Conservation (phyloP, 768 basidiomycete genomes). For the Glaciozyma martinii region DNA sequence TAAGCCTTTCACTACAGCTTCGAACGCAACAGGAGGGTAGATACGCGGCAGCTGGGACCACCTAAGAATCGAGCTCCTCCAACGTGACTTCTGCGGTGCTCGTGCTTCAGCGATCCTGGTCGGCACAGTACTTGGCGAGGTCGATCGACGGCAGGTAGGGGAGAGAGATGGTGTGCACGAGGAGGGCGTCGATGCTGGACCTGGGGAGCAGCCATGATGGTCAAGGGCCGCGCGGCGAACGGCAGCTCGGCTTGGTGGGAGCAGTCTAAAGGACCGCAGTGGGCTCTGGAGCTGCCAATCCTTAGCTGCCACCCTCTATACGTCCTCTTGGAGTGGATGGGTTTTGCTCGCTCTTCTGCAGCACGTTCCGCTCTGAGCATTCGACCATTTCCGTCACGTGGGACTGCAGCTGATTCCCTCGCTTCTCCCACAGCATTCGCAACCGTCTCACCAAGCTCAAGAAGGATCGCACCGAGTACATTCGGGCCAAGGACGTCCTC, state of each 20-base stretch:
- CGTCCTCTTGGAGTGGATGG: too few species aligned
- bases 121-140: too few species aligned
- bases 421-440: constrained; percentile 58
- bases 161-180: too few species aligned
- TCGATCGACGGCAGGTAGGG: too few species aligned
- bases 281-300: too few species aligned
- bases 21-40: not conserved
- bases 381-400: not conserved
- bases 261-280: too few species aligned
- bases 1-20: constrained; percentile 37
- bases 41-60: not conserved
- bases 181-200: not conserved
- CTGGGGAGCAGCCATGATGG: too few species aligned
- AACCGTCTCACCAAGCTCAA: constrained; percentile 90
- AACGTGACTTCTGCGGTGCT: too few species aligned
- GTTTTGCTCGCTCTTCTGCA: not conserved
- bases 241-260: too few species aligned
- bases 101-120: too few species aligned
- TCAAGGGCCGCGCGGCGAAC: not conserved
- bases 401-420: constrained; percentile 2
- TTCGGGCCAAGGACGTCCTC: constrained; percentile 87
- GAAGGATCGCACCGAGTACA: constrained; percentile 84
- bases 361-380: too few species aligned
- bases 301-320: too few species aligned
- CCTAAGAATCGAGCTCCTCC: not conserved